Evolutionary conservation across 2,329 filamentous ascomycete species (phyloP), one percentile per base, ranked within the genome.

Genomic region (Xylaria sp.): DNA sequence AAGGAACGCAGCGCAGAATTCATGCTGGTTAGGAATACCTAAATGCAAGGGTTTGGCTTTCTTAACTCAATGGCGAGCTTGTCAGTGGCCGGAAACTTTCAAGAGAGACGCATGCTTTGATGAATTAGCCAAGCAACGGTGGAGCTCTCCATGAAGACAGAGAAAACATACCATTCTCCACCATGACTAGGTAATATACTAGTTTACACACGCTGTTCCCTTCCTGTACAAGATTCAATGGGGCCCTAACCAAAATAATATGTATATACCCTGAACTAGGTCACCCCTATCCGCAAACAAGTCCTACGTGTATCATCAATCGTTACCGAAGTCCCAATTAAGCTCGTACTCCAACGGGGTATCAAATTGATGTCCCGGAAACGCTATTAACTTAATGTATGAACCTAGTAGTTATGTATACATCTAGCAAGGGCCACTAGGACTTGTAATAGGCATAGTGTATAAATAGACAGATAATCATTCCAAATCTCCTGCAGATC

Each of bases 221-320:
- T 56, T 17, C 3, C 13, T 62, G 58, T 66, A 62, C 39, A 66
- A 58, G 47, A 58, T n/a, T 13, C 20, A 44, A 44, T 44, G 13
- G 42, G 5, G 15, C 10, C 9, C 44, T 63, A 42, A 22, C 44
- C 20, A 27, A 2, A 45, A 36, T 53, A 54, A 38, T 38, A n/a
- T 38, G 20, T 61, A 61, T 38, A 47, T 47, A 38, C 38, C 36
- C 25, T 22, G 2, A 33, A 11, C 4, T 25, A 7, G 25, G 2
- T 11, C n/a, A 31, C 11, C 11, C 10, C 3, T 44, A 20, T 17
- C 11, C 15, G 7, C 11, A 29, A n/a, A 6, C 22, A 6, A 42
- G 25, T 31, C 5, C 15, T 6, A 3, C n/a, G n/a, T n/a, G n/a
- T n/a, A n/a, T 17, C n/a, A 3, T 29, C 3, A 27, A 42, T 27